Evolutionary conservation across 2,329 filamentous ascomycete genomes (phyloP).

Genomic region (Botrytis hyacinthi): DNA sequence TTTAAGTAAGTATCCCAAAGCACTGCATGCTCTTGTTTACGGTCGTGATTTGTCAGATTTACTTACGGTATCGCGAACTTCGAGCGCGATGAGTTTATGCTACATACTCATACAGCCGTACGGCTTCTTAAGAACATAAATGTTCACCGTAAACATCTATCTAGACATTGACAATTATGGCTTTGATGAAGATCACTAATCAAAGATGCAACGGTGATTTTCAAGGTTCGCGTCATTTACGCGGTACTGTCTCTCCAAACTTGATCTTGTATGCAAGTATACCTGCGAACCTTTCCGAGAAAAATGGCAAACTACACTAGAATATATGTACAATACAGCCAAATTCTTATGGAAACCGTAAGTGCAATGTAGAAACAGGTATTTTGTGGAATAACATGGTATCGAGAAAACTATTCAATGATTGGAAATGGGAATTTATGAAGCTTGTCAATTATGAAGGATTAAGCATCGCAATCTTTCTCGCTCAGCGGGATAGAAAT

Average conservation of each 20-base stretch:
- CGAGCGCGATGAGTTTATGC: too few relatives aligned
- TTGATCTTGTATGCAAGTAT: too few relatives aligned
- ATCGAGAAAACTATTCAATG: not conserved
- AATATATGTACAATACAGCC: not conserved
- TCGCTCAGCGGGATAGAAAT: not conserved
- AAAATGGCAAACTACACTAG: too few relatives aligned
- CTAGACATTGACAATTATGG: too few relatives aligned
- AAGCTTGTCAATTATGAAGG: not conserved
- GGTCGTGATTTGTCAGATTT: not conserved
- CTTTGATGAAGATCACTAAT: not conserved
- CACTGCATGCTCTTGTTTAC: not conserved
- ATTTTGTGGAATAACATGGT: not conserved
- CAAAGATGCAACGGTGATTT: fast-evolving
- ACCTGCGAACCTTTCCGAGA: not conserved
- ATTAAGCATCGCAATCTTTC: not conserved
- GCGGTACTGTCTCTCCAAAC: not conserved
- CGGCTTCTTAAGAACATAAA: not conserved
- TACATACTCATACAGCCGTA: not conserved
- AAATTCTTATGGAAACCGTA: not conserved
- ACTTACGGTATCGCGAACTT: too few relatives aligned
- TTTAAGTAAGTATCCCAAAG: not conserved
- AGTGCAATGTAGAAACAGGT: fast-evolving
- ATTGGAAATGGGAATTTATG: not conserved
- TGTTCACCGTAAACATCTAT: not conserved
- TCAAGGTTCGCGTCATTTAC: not conserved